These are phyloP conservation scores for Rosa multiflora DNA, from an alignment of 306 rosid species.

Conservation along the genomic window DNA sequence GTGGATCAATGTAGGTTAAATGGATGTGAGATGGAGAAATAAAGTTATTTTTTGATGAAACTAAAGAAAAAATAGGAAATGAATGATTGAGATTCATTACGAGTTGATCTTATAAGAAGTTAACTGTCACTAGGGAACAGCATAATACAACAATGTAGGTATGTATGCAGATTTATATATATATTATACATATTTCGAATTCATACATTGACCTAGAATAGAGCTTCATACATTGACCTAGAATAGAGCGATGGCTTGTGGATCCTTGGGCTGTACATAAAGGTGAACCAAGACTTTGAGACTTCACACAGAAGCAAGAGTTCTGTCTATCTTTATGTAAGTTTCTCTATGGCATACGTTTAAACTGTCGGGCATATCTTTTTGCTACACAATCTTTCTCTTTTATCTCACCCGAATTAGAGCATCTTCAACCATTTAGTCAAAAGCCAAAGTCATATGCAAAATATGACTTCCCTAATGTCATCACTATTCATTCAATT, in stretches of 20 bases:
- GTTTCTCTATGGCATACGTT: neutral
- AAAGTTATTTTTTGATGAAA: too few species aligned
- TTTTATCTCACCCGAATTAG: neutral
- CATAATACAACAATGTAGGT: too few species aligned
- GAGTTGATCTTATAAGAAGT: too few species aligned
- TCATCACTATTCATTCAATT: too few species aligned
- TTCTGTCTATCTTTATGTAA: neutral
- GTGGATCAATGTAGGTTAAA: neutral
- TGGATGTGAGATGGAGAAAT: neutral
- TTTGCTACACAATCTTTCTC: neutral
- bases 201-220: neutral
- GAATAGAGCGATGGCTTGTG: neutral
- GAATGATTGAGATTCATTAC: too few species aligned
- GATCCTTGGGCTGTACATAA: conserved; percentile 6
- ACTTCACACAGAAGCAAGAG: neutral
- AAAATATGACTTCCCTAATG: too few species aligned
- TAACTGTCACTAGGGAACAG: too few species aligned
- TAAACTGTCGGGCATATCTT: conserved; percentile 10
- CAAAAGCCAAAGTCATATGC: too few species aligned
- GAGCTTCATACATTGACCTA: neutral
- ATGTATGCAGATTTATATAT: too few species aligned
- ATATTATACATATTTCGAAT: too few species aligned
- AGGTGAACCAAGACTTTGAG: neutral
- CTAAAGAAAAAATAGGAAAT: too few species aligned
- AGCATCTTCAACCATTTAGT: too few species aligned